These are phyloP conservation scores for Termitomyces sp. DNA, from an alignment of 768 basidiomycete genomes.

Conservation along the genomic window DNA sequence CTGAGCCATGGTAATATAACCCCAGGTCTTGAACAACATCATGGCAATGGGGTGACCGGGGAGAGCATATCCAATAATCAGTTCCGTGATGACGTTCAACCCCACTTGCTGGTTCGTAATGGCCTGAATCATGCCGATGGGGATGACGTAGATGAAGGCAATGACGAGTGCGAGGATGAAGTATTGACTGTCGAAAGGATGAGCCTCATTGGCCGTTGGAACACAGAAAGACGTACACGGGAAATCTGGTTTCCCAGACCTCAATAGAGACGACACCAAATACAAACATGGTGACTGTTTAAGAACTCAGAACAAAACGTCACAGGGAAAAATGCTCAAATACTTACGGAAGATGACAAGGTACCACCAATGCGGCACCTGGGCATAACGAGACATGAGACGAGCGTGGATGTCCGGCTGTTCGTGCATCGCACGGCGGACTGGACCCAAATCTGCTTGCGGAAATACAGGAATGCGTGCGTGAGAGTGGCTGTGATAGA, in stretches of 20 bases:
- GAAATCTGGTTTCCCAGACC: slow-evolving; percentile 69
- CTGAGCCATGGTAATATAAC: slow-evolving; percentile 68
- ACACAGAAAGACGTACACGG: slow-evolving; percentile 50
- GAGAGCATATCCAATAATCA: slow-evolving; percentile 75
- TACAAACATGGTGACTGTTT: slow-evolving; percentile 55
- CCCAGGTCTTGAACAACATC: slow-evolving; percentile 87
- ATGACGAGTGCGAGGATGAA: slow-evolving; percentile 71
- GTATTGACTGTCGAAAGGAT: slow-evolving; percentile 25
- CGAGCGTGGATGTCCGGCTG: slow-evolving; percentile 85
- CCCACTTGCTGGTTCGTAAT: slow-evolving; percentile 81
- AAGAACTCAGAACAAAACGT: background rate
- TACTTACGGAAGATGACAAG: slow-evolving; percentile 52
- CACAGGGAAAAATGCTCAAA: slow-evolving; percentile 10
- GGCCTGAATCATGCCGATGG: slow-evolving; percentile 62
- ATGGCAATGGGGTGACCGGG: slow-evolving; percentile 78
- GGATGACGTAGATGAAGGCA: slow-evolving; percentile 67
- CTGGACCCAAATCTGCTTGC: slow-evolving; percentile 76
- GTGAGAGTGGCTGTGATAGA: slow-evolving; percentile 71
- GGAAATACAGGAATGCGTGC: slow-evolving; percentile 71
- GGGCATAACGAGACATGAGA: slow-evolving; percentile 71
- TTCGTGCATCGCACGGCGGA: slow-evolving; percentile 68
- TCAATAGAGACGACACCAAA: slow-evolving; percentile 70
- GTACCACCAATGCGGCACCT: slow-evolving; percentile 89
- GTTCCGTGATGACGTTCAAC: slow-evolving; percentile 73
- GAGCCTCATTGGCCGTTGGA: background rate